Conservation (phyloP, 805 yeast species). For the Pichia insulana region DNA sequence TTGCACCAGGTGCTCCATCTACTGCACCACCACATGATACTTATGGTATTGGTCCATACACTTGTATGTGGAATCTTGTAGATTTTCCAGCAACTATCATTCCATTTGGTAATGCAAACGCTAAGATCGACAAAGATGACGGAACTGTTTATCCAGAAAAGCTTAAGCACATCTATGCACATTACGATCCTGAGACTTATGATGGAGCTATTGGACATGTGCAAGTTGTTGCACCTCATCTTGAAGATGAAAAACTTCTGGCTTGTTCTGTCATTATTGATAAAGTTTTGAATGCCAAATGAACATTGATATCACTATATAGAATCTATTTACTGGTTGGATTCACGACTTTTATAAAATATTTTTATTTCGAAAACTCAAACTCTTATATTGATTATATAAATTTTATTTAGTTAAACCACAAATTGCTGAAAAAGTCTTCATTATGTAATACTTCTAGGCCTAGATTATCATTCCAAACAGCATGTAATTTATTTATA, state of each 20-base stretch:
- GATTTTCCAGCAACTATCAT: constrained; percentile 60
- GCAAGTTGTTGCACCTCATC: constrained; percentile 37
- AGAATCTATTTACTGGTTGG: neutral
- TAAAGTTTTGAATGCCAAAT: constrained; percentile 14
- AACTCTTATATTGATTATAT: no score
- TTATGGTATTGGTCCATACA: constrained; percentile 38
- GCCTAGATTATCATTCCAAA: no score
- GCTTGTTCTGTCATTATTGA: constrained; percentile 24
- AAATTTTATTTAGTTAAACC: no score
- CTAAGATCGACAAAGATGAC: constrained; percentile 28
- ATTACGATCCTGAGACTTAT: constrained; percentile 32
- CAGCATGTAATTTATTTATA: no score
- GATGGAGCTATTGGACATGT: constrained; percentile 40
- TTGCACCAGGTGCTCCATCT: constrained; percentile 59
- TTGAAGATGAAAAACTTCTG: constrained; percentile 45
- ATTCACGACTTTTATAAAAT: neutral
- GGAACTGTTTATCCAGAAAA: constrained; percentile 1
- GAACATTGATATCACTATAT: neutral
- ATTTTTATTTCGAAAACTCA: no score
- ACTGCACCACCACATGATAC: constrained; percentile 59
- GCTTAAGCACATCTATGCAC: neutral
- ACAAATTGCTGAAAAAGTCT: no score
- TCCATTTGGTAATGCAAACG: constrained; percentile 50
- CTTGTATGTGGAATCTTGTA: constrained; percentile 60
- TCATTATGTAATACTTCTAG: no score